Evolutionary conservation across 495 filamentous ascomycete genomes (phyloP).

Genomic region (Aspergillus sparsus): DNA sequence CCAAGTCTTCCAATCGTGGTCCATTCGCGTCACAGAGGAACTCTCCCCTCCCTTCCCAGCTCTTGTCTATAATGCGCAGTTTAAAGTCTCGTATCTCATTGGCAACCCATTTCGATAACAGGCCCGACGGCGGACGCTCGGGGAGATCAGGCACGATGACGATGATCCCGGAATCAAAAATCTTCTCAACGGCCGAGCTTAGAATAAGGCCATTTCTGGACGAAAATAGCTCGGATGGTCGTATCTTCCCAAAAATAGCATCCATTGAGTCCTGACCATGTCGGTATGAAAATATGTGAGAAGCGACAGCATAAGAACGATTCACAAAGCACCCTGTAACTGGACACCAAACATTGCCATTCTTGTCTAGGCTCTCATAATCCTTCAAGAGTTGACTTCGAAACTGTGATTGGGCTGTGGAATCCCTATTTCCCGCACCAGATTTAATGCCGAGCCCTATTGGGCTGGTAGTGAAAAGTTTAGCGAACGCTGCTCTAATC

Average conservation of each 20-base stretch:
- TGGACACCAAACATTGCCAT: constrained; percentile 22
- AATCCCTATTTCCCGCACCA: not conserved
- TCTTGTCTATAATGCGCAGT: constrained; percentile 20
- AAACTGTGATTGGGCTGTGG: constrained; percentile 12
- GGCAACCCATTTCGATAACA: constrained; percentile 11
- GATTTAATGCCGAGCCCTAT: not conserved
- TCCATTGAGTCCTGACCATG: constrained; percentile 22
- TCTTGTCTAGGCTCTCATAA: constrained; percentile 14
- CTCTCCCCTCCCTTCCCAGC: not conserved
- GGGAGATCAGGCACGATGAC: constrained; percentile 27
- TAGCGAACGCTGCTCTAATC: not conserved
- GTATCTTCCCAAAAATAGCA: constrained; percentile 18
- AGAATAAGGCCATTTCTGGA: constrained; percentile 20
- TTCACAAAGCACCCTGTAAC: constrained; percentile 14
- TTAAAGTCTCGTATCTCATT: constrained; percentile 19
- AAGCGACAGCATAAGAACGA: not conserved
- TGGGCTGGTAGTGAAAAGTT: not conserved
- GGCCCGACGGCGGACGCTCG: constrained; percentile 6
- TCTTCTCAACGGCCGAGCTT: constrained; percentile 8
- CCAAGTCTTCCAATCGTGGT: constrained; percentile 18
- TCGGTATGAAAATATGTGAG: not conserved
- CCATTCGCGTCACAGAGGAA: not conserved
- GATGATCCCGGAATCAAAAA: constrained; percentile 20
- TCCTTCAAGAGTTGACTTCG: constrained; percentile 5
- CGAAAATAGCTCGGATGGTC: constrained; percentile 18